Base-by-base conservation (phyloP, 768 basidiomycete genomes). In the Boletus subcaerulescens region DNA sequence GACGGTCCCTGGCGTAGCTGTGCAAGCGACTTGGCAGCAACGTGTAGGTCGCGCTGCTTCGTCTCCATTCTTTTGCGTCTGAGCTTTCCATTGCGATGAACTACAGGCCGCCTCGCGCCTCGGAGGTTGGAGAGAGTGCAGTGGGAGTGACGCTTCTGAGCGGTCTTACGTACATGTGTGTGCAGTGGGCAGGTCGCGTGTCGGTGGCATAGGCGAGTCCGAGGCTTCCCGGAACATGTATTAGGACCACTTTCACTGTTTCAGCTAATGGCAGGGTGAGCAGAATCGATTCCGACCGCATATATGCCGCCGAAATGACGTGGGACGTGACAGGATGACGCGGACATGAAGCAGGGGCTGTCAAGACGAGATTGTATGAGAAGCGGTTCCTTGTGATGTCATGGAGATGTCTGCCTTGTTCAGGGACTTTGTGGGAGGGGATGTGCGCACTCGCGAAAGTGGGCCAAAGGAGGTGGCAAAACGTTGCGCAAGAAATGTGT, bases 41-140 rank as follows among this genome's bases (percentile, higher is more conserved):
- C 65, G 65, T 67, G 65, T 65, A 59, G 52, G 47, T 53, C 52
- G 51, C 54, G 47, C 48, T 45, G 59, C 57, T 55, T 59, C 60
- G 13, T 36, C 50, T 58, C 58, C 50, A 56, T 52, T 65, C 60
- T 14, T 17, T 33, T 13, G 46, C 3, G 15, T 56, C 13, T 29
- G 10, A 40, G 48, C 48, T 39, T 29, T 52, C 20, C 45, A 46
- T 36, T 50, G 42, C 38, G 46, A 55, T 40, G 61, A 45, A n/a
- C 31, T 15, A 44, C 56, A 48, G 47, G 48, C 39, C 35, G 1
- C 33, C 40, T 50, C 39, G 35, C 45, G 31, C 52, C 59, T 61
- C 50, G 45, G 65, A 57, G 31, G 54, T 20, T 48, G 40, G 26
- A 17, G 31, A 18, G 36, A 18, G 39, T 39, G 33, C 12, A 24